These are phyloP conservation scores for Fusarium verrucosum DNA, from an alignment of 2,329 filamentous ascomycete genomes.

Conservation along the genomic window DNA sequence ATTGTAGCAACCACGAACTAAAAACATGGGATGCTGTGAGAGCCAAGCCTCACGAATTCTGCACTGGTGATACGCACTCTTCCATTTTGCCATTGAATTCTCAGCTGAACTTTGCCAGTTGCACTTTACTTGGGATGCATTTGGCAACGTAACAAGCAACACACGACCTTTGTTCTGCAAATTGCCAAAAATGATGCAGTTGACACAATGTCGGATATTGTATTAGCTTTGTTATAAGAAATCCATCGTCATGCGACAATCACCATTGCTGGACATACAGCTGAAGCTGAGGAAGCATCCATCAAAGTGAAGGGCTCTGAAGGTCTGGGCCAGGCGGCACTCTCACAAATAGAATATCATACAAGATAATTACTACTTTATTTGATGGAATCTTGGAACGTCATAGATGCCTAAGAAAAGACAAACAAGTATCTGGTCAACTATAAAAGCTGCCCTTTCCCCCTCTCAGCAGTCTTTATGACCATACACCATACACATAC, in stretches of 20 bases:
- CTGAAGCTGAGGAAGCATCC: background rate
- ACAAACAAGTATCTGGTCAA: background rate
- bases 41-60: too few relatives aligned
- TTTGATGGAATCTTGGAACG: rapidly evolving
- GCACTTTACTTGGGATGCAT: background rate
- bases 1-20: too few relatives aligned
- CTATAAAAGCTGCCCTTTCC: background rate
- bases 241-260: background rate
- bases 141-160: background rate
- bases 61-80: too few relatives aligned
- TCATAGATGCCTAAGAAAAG: background rate
- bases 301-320: background rate
- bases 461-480: background rate
- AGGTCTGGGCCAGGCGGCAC: too few relatives aligned
- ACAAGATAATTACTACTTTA: rapidly evolving
- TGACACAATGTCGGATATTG: too few relatives aligned
- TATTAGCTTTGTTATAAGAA: rapidly evolving
- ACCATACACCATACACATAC: background rate
- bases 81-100: too few relatives aligned
- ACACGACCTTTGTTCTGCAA: background rate
- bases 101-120: too few relatives aligned
- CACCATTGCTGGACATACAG: background rate
- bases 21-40: too few relatives aligned
- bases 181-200: background rate
- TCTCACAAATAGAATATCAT: background rate